Evolutionary conservation across 805 yeast genomes (phyloP), one percentile per base, ranked within the genome.

Genomic region (Candida tibetensis): DNA sequence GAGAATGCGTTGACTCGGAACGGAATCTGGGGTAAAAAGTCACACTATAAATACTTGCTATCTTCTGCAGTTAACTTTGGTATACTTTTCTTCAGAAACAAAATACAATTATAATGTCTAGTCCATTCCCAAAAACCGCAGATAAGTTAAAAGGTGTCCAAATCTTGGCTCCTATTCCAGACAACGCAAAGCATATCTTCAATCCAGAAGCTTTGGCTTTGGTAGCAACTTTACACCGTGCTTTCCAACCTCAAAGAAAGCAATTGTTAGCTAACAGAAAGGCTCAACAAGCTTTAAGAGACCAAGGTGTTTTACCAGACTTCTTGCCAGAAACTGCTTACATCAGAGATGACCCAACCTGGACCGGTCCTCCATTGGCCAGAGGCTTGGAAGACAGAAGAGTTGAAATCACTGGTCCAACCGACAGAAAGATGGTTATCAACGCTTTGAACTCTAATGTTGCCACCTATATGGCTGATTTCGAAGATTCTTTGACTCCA

Each of bases 371-470:
- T 15, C 72, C 83, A 27, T 71, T 81, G 36, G 89, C 86, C 28
- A 82, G 81, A 28, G 88, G 89, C 35, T 66, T 85, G 51, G 75
- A 76, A 42, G 84, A 82, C 58, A 76, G 95, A 66, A 76, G 88
- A 57, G 81, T 79, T 30, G 93, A 85, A 62, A 85, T 85, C 60
- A 85, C 95, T 17, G 95, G 95, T 35, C 95, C 95, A 15, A 85
- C 90, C 37, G 84, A 83, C 57, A 76, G 91, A 47, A 82, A 85
- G 52, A 85, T 85, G 95, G 77, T 85, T 46, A 79, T 85, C 54
- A 85, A 84, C 55, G 93, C 91, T 2, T 72, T 85, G 58, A 85
- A 85, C 63, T 80, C 90, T 0, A 72, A 75, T 38, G 93, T 85
- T 30, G 83, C 83, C 45, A 84, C 93, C 21, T 85, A 85, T 59